Conservation (phyloP, 805 yeast species). For the Metschnikowia similis region DNA sequence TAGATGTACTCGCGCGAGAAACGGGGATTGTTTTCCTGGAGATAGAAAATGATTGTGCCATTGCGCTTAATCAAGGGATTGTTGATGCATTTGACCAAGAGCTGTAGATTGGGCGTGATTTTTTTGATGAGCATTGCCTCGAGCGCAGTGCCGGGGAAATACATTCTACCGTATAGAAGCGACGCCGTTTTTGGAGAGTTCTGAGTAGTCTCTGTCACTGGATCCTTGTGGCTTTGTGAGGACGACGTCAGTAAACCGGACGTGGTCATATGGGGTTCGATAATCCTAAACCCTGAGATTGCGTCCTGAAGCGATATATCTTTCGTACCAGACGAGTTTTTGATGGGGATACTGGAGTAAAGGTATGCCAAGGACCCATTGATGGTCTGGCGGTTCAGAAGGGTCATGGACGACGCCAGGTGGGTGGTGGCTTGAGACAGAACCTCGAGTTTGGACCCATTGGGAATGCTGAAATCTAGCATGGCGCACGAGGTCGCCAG, state of each 20-base stretch:
- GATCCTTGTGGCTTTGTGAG: background rate
- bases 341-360: conserved; percentile 60
- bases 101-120: conserved; percentile 54
- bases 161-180: conserved; percentile 79
- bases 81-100: conserved; percentile 71
- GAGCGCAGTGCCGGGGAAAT: conserved; percentile 77
- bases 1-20: conserved; percentile 70
- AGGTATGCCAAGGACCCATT: conserved; percentile 83
- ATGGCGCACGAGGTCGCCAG: conserved; percentile 66
- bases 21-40: conserved; percentile 63
- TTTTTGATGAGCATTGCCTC: conserved; percentile 83
- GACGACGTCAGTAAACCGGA: background rate
- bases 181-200: conserved; percentile 19
- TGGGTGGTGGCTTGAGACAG: conserved; percentile 66
- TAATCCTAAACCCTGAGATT: conserved; percentile 60
- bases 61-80: conserved; percentile 53
- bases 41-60: conserved; percentile 59
- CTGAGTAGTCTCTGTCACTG: background rate
- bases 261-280: conserved; percentile 40
- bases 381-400: conserved; percentile 59
- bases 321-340: conserved; percentile 47
- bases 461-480: conserved; percentile 70
- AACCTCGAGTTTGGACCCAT: conserved; percentile 58
- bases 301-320: conserved; percentile 60
- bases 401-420: conserved; percentile 68